Evolutionary conservation across 163 green algal species (phyloP).

Genomic region (Chloromonas sp.): DNA sequence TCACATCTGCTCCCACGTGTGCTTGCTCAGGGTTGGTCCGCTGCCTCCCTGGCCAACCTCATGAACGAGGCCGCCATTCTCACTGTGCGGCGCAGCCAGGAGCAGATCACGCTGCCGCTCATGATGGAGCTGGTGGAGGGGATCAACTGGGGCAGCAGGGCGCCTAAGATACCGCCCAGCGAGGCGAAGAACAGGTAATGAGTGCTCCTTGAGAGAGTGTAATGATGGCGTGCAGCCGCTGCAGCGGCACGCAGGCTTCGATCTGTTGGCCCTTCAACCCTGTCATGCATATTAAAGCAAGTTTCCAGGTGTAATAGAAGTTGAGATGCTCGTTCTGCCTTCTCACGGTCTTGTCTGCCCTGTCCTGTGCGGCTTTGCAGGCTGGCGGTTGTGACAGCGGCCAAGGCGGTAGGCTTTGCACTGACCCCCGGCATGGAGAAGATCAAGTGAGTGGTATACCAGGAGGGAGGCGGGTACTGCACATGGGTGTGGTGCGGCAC

Average conservation of each 20-base stretch:
- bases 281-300: no score
- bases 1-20: not conserved
- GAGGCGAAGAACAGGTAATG: conserved; percentile 41
- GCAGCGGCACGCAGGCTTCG: no score
- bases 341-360: no score
- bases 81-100: conserved; percentile 45
- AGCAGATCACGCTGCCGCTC: conserved; percentile 45
- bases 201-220: not conserved
- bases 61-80: conserved; percentile 88
- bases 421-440: conserved; percentile 47
- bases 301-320: no score
- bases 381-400: conserved; percentile 39
- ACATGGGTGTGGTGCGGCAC: no score
- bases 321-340: no score
- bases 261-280: no score
- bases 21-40: conserved; percentile 42
- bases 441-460: conserved; percentile 24
- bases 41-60: conserved; percentile 79
- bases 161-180: conserved; percentile 29
- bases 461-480: no score
- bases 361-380: conserved; percentile 5
- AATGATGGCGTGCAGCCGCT: not conserved
- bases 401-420: conserved; percentile 46
- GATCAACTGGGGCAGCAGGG: conserved; percentile 36
- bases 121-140: conserved; percentile 48